phyloP scores from a whole-genome alignment of 2,329 filamentous ascomycete genomes.

The Zymoseptoria passerinii region DNA sequence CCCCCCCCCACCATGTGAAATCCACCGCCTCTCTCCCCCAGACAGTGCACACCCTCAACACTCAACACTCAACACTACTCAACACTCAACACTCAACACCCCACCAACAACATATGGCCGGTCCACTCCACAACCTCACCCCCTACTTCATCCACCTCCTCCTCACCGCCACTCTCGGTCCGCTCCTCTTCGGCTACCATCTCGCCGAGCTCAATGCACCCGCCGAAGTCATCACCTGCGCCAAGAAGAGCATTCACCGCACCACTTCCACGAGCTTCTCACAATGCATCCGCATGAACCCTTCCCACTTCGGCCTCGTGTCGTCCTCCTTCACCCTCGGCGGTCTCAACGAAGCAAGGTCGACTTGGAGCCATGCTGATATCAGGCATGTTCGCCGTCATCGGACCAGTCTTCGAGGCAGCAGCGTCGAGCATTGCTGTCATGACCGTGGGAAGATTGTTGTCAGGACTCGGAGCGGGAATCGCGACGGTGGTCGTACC shows the following conservation, averaged over 20 bases:
- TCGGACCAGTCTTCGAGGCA: constrained; percentile 70
- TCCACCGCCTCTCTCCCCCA: no score
- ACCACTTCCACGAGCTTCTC: constrained; percentile 36
- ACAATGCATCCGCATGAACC: constrained; percentile 82
- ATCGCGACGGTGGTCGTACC: constrained; percentile 88
- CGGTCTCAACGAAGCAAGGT: constrained; percentile 67
- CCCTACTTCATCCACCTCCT: constrained; percentile 71
- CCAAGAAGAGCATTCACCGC: constrained; percentile 45
- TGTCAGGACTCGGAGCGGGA: constrained; percentile 78
- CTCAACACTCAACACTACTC: no score
- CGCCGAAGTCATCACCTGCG: constrained; percentile 86
- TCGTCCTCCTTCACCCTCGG: constrained; percentile 88
- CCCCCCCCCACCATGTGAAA: no score
- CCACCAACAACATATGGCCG: constrained; percentile 10
- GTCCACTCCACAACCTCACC: constrained; percentile 47
- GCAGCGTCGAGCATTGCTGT: constrained; percentile 58
- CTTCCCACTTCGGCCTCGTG: constrained; percentile 72
- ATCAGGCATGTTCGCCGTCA: constrained; percentile 66
- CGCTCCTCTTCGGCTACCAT: constrained; percentile 91
- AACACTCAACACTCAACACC: no score
- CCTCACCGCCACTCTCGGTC: constrained; percentile 69
- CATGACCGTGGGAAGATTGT: constrained; percentile 64
- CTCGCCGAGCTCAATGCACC: constrained; percentile 91
- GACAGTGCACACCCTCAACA: no score
- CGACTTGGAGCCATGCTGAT: constrained; percentile 66